phyloP scores from a whole-genome alignment of 805 yeast species.

The Metschnikowia hibisci region DNA sequence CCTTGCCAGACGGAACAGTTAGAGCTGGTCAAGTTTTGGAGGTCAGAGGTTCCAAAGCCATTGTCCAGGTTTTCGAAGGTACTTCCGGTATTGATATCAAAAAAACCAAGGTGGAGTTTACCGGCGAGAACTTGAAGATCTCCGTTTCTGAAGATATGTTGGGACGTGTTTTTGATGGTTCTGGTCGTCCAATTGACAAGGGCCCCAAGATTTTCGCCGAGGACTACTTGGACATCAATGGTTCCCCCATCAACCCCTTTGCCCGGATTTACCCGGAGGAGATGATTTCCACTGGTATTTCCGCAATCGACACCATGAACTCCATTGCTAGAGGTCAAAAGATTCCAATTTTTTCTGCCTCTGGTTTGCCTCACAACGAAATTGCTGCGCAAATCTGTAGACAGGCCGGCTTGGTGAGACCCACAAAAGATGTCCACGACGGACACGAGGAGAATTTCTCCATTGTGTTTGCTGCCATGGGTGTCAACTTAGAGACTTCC shows the following conservation, averaged over 20 bases:
- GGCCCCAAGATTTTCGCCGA: slow-evolving; percentile 99
- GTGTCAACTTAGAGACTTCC: slow-evolving; percentile 97
- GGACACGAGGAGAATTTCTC: slow-evolving; percentile 99
- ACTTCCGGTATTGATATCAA: slow-evolving; percentile 98
- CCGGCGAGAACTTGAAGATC: slow-evolving; percentile 89
- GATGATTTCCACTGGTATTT: slow-evolving; percentile 98
- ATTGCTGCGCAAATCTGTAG: slow-evolving; percentile 99
- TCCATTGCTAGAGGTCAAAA: slow-evolving; percentile 99
- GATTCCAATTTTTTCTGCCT: slow-evolving; percentile 97
- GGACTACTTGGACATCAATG: slow-evolving; percentile 96
- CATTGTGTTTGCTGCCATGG: slow-evolving; percentile 99
- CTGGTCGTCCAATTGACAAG: slow-evolving; percentile 96
- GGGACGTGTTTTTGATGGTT: slow-evolving; percentile 98
- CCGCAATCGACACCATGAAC: slow-evolving; percentile 98
- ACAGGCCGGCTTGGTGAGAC: slow-evolving; percentile 98
- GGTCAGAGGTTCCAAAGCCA: slow-evolving; percentile 94
- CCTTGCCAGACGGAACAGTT: slow-evolving; percentile 89
- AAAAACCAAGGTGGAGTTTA: slow-evolving; percentile 94
- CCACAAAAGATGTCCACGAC: slow-evolving; percentile 98
- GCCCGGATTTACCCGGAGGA: slow-evolving; percentile 99
- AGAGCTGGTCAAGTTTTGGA: slow-evolving; percentile 99
- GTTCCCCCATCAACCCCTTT: slow-evolving; percentile 97
- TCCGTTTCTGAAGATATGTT: slow-evolving; percentile 96
- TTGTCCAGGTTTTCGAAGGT: slow-evolving; percentile 99
- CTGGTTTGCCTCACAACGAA: slow-evolving; percentile 99